A percentile compares a stretch with the other conserved stretches of the same genome.
These are phyloP conservation scores for Globisporangium abappressorium DNA, from an alignment of 352 stramenopile species.

Conservation along the genomic window DNA sequence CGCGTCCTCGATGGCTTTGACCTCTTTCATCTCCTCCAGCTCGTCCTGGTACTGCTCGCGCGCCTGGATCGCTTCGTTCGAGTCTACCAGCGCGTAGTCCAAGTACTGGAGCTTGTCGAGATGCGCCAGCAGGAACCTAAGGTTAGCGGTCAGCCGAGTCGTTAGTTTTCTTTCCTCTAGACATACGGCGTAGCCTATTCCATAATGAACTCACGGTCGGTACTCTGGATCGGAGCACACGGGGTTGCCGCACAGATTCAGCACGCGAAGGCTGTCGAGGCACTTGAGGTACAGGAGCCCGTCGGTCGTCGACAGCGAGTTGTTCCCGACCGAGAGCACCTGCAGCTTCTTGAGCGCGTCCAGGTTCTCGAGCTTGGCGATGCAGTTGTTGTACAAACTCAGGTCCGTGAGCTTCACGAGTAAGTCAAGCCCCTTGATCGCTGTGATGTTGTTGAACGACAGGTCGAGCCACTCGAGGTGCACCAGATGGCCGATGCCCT, in stretches of 20 bases:
- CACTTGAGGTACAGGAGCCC: conserved; percentile 74
- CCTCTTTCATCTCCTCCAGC: conserved; percentile 76
- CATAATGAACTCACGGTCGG: conserved; percentile 40
- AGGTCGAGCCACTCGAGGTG: conserved; percentile 93
- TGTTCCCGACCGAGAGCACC: conserved; percentile 92
- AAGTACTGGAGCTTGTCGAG: conserved; percentile 92
- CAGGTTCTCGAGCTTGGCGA: conserved; percentile 90
- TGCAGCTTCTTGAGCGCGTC: conserved; percentile 88
- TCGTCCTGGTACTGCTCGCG: conserved; percentile 91
- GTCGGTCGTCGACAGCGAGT: conserved; percentile 78
- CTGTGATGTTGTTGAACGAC: conserved; percentile 93
- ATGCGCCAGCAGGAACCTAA: conserved; percentile 84
- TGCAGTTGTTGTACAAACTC: conserved; percentile 93
- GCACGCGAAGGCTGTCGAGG: conserved; percentile 84
- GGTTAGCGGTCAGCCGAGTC: conserved; percentile 17
- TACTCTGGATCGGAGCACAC: conserved; percentile 92
- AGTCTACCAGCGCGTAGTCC: conserved; percentile 90
- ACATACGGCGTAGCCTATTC: neutral
- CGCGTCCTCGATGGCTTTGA: conserved; percentile 85
- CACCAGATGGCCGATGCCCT: conserved; percentile 80
- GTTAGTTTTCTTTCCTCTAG: neutral
- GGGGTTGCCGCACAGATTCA: conserved; percentile 92
- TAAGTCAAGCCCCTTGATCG: conserved; percentile 89
- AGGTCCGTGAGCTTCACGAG: conserved; percentile 90
- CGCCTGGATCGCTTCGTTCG: conserved; percentile 68